A percentile compares a stretch with the other conserved stretches of the same genome.
phyloP scores from a whole-genome alignment of 1,139 yeast genomes.

The Casaregolazyma suthepensis region DNA sequence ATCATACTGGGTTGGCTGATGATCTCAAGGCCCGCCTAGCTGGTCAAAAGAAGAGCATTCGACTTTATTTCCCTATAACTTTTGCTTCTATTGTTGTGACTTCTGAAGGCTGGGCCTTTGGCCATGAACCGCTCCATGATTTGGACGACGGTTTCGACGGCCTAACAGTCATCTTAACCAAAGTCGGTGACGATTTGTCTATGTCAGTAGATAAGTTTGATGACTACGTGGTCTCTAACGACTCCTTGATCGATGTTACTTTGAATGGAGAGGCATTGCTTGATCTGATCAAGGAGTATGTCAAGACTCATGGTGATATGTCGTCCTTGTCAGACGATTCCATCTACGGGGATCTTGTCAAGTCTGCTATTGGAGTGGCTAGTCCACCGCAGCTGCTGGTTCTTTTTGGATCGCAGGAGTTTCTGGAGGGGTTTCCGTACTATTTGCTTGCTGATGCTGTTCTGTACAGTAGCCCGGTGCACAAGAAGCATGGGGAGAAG shows the following conservation, averaged over 20 bases:
- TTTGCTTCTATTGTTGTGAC: not conserved
- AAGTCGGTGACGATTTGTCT: not conserved
- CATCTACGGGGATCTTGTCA: not conserved
- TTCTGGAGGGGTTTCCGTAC: slow-evolving; percentile 3
- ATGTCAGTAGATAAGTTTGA: not conserved
- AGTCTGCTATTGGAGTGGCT: not conserved
- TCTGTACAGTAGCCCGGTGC: not conserved
- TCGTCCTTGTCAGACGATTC: not conserved
- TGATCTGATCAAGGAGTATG: not conserved
- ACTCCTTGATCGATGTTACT: not conserved
- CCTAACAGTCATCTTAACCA: not conserved
- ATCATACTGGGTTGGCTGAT: not conserved
- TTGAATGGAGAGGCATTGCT: not conserved
- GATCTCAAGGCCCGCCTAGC: not conserved
- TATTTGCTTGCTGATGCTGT: not conserved
- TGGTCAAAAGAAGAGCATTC: not conserved
- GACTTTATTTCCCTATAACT: slow-evolving; percentile 2
- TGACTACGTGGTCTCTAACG: not conserved
- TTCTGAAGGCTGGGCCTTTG: not conserved
- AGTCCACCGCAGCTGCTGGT: slow-evolving; percentile 4
- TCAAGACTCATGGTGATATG: not conserved
- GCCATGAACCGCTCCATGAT: not conserved
- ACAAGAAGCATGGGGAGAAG: not conserved
- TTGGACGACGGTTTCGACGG: not conserved
- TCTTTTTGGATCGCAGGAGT: slow-evolving; percentile 4